phyloP scores from a whole-genome alignment of 2,329 filamentous ascomycete species.

The Arthrobotrys sinensis region DNA sequence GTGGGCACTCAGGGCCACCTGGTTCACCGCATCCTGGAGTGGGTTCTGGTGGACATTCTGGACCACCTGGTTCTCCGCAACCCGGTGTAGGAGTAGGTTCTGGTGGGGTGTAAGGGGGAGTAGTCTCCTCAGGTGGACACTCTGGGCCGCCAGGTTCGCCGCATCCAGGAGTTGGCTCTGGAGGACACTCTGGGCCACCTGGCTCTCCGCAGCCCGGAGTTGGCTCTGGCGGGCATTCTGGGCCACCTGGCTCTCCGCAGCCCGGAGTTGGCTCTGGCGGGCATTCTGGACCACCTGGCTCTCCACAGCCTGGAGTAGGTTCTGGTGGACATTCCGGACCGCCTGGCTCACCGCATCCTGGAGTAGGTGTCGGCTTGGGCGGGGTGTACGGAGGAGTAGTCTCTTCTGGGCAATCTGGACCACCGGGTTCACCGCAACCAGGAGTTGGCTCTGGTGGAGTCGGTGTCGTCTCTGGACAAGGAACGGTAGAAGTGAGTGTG shows the following conservation, averaged over 20 bases:
- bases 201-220: constrained; percentile 1
- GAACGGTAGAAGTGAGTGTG: constrained; percentile 40
- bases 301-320: not conserved
- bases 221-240: constrained; percentile 16
- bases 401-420: not conserved
- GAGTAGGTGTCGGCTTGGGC: not conserved
- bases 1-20: constrained; percentile 35
- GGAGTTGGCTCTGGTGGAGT: constrained; percentile 9
- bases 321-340: not conserved
- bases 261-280: not conserved
- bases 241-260: constrained; percentile 12
- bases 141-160: not conserved
- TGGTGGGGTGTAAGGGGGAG: not conserved
- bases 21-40: constrained; percentile 27
- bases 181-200: constrained; percentile 1
- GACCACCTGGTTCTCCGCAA: not conserved
- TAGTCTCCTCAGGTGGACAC: not conserved
- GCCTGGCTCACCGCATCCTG: not conserved
- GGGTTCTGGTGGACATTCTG: not conserved
- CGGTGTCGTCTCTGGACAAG: constrained; percentile 19
- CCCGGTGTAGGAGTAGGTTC: constrained; percentile 5
- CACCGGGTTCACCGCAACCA: not conserved
- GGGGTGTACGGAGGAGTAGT: not conserved
- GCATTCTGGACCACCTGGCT: not conserved
- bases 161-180: not conserved